Base-by-base conservation (phyloP, 495 filamentous ascomycete species). In the Bathelium albidoporum region DNA sequence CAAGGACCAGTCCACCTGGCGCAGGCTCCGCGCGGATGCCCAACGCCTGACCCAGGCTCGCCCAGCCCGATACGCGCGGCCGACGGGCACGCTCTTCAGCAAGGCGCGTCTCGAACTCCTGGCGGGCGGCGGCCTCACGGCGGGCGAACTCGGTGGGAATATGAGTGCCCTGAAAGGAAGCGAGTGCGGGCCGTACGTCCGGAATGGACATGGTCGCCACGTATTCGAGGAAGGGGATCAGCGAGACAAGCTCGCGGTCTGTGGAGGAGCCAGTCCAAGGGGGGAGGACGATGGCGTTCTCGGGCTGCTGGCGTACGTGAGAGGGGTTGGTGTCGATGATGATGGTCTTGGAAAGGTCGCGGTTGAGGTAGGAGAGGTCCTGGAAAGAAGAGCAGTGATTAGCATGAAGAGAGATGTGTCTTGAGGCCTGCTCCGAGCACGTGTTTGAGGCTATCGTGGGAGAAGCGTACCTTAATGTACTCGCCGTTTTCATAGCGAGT, bases 211-310 rank as follows among this genome's bases (percentile, higher is more conserved):
- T 95, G n/a, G 89, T 89, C 59, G 89, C 89, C 64, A 97, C 83
- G 74, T 95, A 96, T 77, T 98, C 94, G 32, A 98, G 84, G 83
- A 98, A 95, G 10, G 95, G 93, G 49, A 98, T 93, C 44, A 96
- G 76, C 5, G 85, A 81, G 36, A 98, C 89, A 14, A 98, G 85
- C 29, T 88, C 89, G 68, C 84, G 87, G 74, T 97, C 92, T 64
- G 86, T 83, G 36, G 85, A 76, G 60, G 91, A 81, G 49, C 94
- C 95, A 58, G 82, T 87, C 94, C 95, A 98, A 68, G 89, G 89
- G 31, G 88, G 84, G 49, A 98, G 80, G 59, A 97, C 81, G 69
- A 98, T 89, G 66, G 95, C 89, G 77, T 97, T 98, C 71, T 94
- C 87, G 34, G 94, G 94, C 73, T 98, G 95, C 65, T 83, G 78